Conservation (phyloP, 2,329 filamentous ascomycete species). For the Aphanoascus verrucosus region DNA sequence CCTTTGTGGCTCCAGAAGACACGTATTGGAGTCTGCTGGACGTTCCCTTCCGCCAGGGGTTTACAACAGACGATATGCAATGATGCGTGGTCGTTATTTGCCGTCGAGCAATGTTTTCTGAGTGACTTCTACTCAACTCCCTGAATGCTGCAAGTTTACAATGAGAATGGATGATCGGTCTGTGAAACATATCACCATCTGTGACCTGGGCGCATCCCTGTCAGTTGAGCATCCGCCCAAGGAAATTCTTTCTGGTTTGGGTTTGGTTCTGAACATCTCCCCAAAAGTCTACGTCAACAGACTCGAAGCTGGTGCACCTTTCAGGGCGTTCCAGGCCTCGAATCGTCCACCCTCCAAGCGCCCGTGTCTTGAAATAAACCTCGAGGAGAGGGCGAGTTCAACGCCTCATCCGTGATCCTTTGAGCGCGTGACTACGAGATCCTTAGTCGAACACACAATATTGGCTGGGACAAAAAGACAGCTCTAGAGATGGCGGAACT, state of each 20-base stretch:
- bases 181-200: not conserved
- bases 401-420: not conserved
- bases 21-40: constrained; percentile 2
- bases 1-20: not conserved
- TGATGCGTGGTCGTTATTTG: not conserved
- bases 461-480: not conserved
- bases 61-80: not conserved
- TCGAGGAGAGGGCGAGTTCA: not conserved
- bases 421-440: constrained; percentile 2
- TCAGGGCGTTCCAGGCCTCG: constrained; percentile 14
- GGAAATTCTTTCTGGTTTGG: constrained; percentile 9
- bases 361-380: not conserved
- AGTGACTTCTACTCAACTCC: not conserved
- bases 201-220: not conserved
- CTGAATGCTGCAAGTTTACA: not conserved
- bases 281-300: not conserved
- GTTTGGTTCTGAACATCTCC: constrained; percentile 1
- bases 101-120: not conserved
- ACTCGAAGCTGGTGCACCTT: not conserved
- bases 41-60: not conserved
- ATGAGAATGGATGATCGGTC: not conserved
- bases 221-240: not conserved
- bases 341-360: constrained; percentile 1
- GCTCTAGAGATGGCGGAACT: not conserved
- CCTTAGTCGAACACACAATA: not conserved